A percentile compares a stretch with the other conserved stretches of the same genome.
Evolutionary conservation across 768 basidiomycete genomes (phyloP).

Genomic region (Boletus subparvulus): DNA sequence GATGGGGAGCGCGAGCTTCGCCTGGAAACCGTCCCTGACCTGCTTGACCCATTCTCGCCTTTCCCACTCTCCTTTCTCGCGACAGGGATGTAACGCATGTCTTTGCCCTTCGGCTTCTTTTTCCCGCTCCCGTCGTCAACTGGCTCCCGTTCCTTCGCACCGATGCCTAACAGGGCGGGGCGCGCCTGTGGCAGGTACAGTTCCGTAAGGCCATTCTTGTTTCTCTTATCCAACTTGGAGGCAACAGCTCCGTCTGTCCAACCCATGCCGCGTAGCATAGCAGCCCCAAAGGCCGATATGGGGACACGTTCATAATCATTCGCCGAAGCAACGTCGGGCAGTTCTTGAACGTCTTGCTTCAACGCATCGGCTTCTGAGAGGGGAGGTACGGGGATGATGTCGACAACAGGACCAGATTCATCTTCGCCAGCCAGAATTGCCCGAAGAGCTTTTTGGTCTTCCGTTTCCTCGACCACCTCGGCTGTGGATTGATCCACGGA

Average conservation of each 20-base stretch:
- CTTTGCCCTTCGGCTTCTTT: conserved; percentile 48
- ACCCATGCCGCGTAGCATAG: conserved; percentile 94
- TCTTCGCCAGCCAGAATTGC: conserved; percentile 64
- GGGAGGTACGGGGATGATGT: conserved; percentile 59
- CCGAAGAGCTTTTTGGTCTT: conserved; percentile 79
- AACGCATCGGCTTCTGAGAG: conserved; percentile 82
- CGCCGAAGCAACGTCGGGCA: conserved; percentile 73
- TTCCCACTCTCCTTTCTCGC: conserved; percentile 61
- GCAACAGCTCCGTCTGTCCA: conserved; percentile 86
- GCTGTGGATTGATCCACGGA: conserved; percentile 13
- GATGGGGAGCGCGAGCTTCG: conserved; percentile 51
- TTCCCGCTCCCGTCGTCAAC: conserved; percentile 67
- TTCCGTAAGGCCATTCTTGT: conserved; percentile 56
- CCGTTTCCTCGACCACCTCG: conserved; percentile 51
- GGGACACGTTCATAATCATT: conserved; percentile 91
- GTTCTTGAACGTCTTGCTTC: conserved; percentile 75
- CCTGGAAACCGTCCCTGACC: conserved; percentile 44
- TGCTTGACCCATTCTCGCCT: conserved; percentile 29
- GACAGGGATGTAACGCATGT: conserved; percentile 83
- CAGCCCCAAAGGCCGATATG: conserved; percentile 89
- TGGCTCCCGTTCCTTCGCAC: conserved; percentile 83
- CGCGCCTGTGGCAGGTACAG: conserved; percentile 82
- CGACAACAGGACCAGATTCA: conserved; percentile 44
- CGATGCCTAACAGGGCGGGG: conserved; percentile 87
- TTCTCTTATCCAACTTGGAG: conserved; percentile 52